A percentile compares a stretch with the other conserved stretches of the same genome.
These are phyloP conservation scores for Eimeria zaria DNA, from an alignment of 169 alveolate species.

Conservation along the genomic window DNA sequence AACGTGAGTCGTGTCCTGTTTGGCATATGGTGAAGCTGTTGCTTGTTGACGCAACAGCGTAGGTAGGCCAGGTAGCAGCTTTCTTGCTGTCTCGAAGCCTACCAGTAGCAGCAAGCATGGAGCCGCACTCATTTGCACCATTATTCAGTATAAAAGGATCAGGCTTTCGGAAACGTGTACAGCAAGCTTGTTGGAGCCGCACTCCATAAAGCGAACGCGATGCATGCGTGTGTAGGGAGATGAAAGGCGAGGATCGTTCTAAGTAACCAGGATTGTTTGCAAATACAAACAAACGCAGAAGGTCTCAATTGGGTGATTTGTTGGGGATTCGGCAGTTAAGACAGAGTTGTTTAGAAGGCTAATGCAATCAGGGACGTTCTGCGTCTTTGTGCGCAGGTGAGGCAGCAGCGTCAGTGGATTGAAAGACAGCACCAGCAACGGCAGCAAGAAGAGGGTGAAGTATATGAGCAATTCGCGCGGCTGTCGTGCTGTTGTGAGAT, in stretches of 20 bases:
- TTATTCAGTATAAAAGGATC: neutral
- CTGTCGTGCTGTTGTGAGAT: slow-evolving; percentile 66
- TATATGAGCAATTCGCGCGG: slow-evolving; percentile 32
- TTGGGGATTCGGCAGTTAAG: neutral
- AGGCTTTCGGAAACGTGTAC: neutral
- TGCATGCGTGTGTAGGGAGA: neutral
- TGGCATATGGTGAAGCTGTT: neutral
- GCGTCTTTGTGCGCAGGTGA: slow-evolving; percentile 16
- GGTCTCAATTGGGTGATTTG: neutral
- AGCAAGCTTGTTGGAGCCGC: neutral
- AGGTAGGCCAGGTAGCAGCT: neutral
- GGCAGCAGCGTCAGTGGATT: neutral
- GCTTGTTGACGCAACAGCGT: neutral
- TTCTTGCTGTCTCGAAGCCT: neutral
- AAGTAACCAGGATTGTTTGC: neutral
- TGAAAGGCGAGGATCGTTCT: neutral
- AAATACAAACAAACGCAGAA: neutral
- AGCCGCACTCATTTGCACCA: neutral
- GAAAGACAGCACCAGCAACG: slow-evolving; percentile 16
- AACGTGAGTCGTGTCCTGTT: slow-evolving; percentile 1
- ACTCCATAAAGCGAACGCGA: neutral
- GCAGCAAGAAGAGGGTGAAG: slow-evolving; percentile 16
- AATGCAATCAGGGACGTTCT: neutral
- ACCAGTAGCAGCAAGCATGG: neutral
- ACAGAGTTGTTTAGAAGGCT: neutral